Evolutionary conservation across 441 rosid genomes (phyloP).

Genomic region (Flueggea neowawraea): DNA sequence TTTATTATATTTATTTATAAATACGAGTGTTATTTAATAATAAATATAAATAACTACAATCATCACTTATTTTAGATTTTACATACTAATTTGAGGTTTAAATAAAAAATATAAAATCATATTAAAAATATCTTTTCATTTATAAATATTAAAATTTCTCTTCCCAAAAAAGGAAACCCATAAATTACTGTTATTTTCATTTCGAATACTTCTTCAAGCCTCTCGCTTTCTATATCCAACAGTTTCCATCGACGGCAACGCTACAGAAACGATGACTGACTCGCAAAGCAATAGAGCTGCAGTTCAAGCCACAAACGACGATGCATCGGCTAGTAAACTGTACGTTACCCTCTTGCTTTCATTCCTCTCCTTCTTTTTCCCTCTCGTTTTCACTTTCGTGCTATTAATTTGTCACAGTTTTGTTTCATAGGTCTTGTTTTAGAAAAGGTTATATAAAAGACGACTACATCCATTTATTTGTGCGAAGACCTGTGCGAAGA

Average conservation of each 20-base stretch:
- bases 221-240: too few relatives aligned
- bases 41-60: too few relatives aligned
- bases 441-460: constrained; percentile 88
- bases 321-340: constrained; percentile 96
- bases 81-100: too few relatives aligned
- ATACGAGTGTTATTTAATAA: too few relatives aligned
- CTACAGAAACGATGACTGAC: constrained; percentile 25
- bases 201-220: too few relatives aligned
- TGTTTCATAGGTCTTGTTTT: constrained; percentile 74
- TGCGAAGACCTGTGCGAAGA: constrained; percentile 81
- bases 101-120: too few relatives aligned
- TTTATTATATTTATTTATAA: too few relatives aligned
- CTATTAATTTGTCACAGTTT: background rate
- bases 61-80: too few relatives aligned
- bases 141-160: too few relatives aligned
- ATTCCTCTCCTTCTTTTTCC: background rate
- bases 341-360: constrained; percentile 17
- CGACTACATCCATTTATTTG: constrained; percentile 81
- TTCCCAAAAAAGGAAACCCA: too few relatives aligned
- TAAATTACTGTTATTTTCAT: too few relatives aligned
- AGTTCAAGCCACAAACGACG: constrained; percentile 96
- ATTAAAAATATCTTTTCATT: too few relatives aligned
- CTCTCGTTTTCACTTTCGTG: background rate
- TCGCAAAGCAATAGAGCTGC: constrained; percentile 73
- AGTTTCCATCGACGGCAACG: background rate